Evolutionary conservation across 139 green algal genomes (phyloP).

Genomic region (Chlamydomonas schloesseri): DNA sequence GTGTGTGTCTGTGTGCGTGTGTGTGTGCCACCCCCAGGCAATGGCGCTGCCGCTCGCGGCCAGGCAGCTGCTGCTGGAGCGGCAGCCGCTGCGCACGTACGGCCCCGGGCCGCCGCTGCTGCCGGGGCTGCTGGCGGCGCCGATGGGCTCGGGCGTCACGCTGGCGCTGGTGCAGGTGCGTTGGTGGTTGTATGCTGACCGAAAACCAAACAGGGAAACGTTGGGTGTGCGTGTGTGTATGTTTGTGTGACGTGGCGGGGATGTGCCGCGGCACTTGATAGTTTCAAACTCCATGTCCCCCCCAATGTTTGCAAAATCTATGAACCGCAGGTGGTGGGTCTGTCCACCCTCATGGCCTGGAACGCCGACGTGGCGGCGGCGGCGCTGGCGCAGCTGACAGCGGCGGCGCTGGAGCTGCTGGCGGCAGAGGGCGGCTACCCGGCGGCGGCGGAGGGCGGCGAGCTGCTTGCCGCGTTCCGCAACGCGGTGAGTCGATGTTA

Average conservation of each 20-base stretch:
- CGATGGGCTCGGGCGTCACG: neutral
- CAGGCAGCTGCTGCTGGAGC: slow-evolving; percentile 33
- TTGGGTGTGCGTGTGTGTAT: neutral
- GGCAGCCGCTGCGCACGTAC: neutral
- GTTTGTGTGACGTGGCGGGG: too few relatives aligned
- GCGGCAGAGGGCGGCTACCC: slow-evolving; percentile 4
- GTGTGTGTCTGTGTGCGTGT: too few relatives aligned
- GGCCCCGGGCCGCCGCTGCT: slow-evolving; percentile 2
- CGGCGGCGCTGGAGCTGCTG: slow-evolving; percentile 25
- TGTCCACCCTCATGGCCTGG: slow-evolving; percentile 7
- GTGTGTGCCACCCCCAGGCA: too few relatives aligned
- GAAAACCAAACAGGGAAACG: too few relatives aligned
- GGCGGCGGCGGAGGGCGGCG: neutral
- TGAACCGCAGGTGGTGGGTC: slow-evolving; percentile 13
- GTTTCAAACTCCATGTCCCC: too few relatives aligned
- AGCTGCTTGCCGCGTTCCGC: slow-evolving; percentile 12
- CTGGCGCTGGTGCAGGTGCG: slow-evolving; percentile 32
- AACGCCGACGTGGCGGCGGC: neutral
- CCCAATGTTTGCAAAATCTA: too few relatives aligned
- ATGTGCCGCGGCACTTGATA: too few relatives aligned
- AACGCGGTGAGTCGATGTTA: slow-evolving; percentile 13
- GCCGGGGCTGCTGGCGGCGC: slow-evolving; percentile 40
- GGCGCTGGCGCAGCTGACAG: neutral
- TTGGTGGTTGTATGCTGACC: too few relatives aligned
- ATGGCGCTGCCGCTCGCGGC: slow-evolving; percentile 2